These are phyloP conservation scores for Mycena leptocephala DNA, from an alignment of 768 basidiomycete species.

Conservation along the genomic window DNA sequence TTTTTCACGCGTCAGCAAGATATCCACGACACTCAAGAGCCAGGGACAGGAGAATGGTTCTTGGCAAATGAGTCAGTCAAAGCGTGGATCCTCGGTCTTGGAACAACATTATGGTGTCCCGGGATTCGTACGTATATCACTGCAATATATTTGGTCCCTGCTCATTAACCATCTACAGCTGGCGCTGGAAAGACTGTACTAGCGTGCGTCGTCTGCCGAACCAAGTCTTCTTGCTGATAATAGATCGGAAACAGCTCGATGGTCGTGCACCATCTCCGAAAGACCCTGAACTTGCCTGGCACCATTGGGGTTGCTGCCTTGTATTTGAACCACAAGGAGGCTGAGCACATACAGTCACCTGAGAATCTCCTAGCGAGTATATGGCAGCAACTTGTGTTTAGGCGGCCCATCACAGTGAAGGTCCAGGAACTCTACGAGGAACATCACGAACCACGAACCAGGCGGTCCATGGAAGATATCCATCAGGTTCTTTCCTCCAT, in stretches of 20 bases:
- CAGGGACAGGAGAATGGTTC: conserved; percentile 15
- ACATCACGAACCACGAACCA: not conserved
- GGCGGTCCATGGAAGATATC: not conserved
- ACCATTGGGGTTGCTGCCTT: not conserved
- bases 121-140: conserved; percentile 10
- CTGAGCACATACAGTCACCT: not conserved
- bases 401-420: not conserved
- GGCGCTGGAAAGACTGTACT: conserved; percentile 24
- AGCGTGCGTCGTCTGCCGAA: not conserved
- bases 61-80: not conserved
- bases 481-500: not conserved
- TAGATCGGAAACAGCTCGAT: not conserved
- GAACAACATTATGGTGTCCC: conserved; percentile 1
- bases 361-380: not conserved
- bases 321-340: conserved; percentile 4
- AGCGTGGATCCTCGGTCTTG: not conserved
- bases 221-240: not conserved
- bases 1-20: not conserved
- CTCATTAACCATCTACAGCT: not conserved
- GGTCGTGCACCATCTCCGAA: conserved; percentile 5
- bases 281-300: not conserved
- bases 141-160: not conserved
- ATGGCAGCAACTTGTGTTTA: not conserved
- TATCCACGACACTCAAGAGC: conserved; percentile 3
- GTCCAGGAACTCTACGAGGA: not conserved